Evolutionary conservation across 1,284 basidiomycete species (phyloP).

Genomic region (Leucoagaricus sp.): DNA sequence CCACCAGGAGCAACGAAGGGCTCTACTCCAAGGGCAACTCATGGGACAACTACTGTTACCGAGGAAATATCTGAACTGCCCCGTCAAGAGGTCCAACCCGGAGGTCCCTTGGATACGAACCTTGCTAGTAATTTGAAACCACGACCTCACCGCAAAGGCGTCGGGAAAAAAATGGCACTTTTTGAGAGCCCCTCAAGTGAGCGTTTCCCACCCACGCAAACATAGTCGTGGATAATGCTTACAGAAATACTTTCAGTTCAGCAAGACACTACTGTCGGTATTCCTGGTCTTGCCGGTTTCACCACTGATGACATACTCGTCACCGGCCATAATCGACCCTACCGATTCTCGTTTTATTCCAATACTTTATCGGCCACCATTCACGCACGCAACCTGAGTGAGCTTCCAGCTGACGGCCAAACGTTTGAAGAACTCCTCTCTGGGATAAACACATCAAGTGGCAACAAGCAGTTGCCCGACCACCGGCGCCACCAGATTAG

Average conservation of each 20-base stretch:
- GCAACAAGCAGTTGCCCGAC: too few relatives aligned
- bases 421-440: conserved; percentile 91
- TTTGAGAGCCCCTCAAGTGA: conserved; percentile 75
- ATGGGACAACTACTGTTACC: conserved; percentile 15
- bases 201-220: conserved; percentile 44
- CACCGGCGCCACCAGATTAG: conserved; percentile 25
- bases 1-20: conserved; percentile 42
- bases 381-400: conserved; percentile 90
- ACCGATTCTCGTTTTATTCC: conserved; percentile 98
- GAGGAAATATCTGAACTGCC: conserved; percentile 9
- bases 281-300: conserved; percentile 21
- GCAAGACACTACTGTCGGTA: conserved; percentile 27
- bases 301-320: conserved; percentile 39
- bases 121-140: conserved; percentile 72
- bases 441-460: too few relatives aligned
- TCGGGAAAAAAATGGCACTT: conserved; percentile 87
- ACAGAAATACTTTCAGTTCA: conserved; percentile 25
- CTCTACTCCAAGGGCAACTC: conserved; percentile 27
- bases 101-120: too few relatives aligned
- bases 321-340: conserved; percentile 84
- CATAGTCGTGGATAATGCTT: too few relatives aligned
- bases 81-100: conserved; percentile 25
- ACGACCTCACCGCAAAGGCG: conserved; percentile 63
- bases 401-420: conserved; percentile 94
- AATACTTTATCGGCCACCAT: conserved; percentile 93